These are phyloP conservation scores for Cryptomeria japonica DNA, from an alignment of 75 land plant species.

Conservation along the genomic window DNA sequence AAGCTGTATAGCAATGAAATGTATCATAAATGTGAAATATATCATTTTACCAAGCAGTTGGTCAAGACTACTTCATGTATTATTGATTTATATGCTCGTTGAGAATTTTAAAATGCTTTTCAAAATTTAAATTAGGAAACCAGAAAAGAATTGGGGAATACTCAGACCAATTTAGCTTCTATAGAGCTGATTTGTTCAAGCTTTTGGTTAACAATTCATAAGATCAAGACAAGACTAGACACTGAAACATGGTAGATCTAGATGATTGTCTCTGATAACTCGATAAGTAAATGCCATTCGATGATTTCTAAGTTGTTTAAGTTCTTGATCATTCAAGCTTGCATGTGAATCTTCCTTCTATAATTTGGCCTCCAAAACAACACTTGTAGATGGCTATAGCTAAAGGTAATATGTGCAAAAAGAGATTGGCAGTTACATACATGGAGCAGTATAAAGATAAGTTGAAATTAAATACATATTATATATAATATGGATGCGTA, in stretches of 20 bases:
- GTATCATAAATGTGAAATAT: background rate
- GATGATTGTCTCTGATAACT: background rate
- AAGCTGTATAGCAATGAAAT: background rate
- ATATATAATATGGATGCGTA: no score
- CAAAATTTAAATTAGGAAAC: background rate
- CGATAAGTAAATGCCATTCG: background rate
- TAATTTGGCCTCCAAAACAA: background rate
- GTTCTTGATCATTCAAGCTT: background rate
- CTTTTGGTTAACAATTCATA: background rate
- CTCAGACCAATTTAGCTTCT: background rate
- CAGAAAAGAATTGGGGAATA: background rate
- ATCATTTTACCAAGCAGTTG: no score
- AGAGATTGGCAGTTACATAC: background rate
- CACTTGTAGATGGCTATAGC: background rate
- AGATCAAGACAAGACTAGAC: background rate
- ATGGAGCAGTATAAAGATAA: no score
- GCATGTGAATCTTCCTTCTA: background rate
- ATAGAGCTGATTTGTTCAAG: background rate
- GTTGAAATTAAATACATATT: no score
- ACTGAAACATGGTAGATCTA: background rate
- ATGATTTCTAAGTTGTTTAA: background rate
- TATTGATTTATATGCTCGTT: no score
- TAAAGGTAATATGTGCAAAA: background rate
- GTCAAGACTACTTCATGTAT: no score
- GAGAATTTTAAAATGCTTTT: background rate